Conservation (phyloP, 257 asterid species). For the Solanum infundibuliforme region DNA sequence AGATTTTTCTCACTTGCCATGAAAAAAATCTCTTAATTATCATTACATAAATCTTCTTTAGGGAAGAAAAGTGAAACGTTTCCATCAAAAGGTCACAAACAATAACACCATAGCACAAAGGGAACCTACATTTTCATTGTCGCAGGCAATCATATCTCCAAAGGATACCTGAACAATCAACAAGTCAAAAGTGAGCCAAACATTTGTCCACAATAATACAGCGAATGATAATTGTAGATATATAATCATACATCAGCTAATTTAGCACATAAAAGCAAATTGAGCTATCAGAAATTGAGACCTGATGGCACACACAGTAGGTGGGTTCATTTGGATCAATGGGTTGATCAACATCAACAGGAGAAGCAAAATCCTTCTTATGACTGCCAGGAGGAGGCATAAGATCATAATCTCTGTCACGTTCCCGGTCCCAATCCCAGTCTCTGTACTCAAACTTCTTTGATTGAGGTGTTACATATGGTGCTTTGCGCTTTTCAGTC, state of each 20-base stretch:
- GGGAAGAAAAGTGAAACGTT: not conserved
- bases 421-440: conserved; percentile 89
- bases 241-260: not conserved
- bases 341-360: conserved; percentile 73
- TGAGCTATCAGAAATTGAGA: conserved; percentile 1
- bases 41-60: not conserved
- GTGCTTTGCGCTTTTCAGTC: conserved; percentile 53
- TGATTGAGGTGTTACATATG: conserved; percentile 59
- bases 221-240: not conserved
- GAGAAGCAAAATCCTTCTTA: conserved; percentile 63
- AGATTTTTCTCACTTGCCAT: not conserved
- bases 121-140: conserved; percentile 72
- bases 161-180: conserved; percentile 65
- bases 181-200: conserved; percentile 2
- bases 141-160: conserved; percentile 99
- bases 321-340: conserved; percentile 95
- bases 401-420: conserved; percentile 85
- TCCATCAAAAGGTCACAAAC: not conserved
- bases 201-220: not conserved
- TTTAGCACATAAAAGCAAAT: not conserved
- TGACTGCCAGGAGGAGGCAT: conserved; percentile 99
- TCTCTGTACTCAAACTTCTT: conserved; percentile 69
- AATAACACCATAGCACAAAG: not conserved
- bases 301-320: conserved; percentile 97
- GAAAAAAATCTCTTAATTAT: not conserved